Conservation (phyloP, 352 stramenopile genomes). For the Pythium apleroticum region DNA sequence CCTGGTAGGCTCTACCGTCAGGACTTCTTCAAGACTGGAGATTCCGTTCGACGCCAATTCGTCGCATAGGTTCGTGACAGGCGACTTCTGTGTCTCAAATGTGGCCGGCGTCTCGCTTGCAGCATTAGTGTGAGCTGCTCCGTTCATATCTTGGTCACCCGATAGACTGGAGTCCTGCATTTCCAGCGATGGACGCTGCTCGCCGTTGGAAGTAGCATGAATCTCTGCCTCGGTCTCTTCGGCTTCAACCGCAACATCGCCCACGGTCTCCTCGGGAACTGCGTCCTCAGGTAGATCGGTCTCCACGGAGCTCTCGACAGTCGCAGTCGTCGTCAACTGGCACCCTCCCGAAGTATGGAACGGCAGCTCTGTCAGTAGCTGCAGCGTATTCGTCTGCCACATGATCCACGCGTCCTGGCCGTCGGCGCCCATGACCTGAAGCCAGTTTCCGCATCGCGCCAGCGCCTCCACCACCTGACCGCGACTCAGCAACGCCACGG, state of each 20-base stretch:
- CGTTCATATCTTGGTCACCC: neutral
- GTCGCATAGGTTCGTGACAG: constrained; percentile 11
- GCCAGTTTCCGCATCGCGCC: constrained; percentile 47
- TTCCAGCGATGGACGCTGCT: neutral
- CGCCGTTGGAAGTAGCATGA: neutral
- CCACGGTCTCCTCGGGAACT: neutral
- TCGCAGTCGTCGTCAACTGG: neutral
- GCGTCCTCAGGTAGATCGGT: neutral
- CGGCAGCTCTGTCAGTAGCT: constrained; percentile 45
- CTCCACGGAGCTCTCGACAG: constrained; percentile 1
- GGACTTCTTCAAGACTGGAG: constrained; percentile 3
- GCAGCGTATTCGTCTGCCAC: constrained; percentile 49
- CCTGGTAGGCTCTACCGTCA: neutral
- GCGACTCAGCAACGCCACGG: constrained; percentile 49
- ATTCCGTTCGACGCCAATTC: constrained; percentile 18
- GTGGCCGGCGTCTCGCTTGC: neutral
- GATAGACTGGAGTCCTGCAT: neutral
- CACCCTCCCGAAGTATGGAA: constrained; percentile 24
- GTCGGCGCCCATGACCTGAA: constrained; percentile 35
- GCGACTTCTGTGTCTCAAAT: constrained; percentile 1
- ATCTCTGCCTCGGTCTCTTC: neutral
- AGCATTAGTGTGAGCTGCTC: neutral
- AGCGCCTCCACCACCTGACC: constrained; percentile 57
- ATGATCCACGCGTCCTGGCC: constrained; percentile 61
- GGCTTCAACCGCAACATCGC: neutral